Evolutionary conservation across 2,329 filamentous ascomycete species (phyloP).

Genomic region (Pestalotiopsis sp.): DNA sequence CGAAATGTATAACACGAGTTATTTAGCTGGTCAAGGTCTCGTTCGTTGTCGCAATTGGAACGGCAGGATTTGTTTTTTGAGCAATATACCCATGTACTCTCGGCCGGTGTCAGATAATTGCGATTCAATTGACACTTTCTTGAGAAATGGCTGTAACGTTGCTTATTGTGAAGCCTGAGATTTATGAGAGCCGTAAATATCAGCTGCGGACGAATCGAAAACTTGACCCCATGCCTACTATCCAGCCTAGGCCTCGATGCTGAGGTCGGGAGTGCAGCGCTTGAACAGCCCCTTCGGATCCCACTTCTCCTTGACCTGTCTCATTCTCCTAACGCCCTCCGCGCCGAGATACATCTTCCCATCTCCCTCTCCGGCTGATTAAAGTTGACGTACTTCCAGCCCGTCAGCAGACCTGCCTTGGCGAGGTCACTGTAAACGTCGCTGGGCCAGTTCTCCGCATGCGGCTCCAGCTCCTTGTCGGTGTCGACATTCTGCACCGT

Average conservation of each 20-base stretch:
- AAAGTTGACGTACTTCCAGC: conserved; percentile 14
- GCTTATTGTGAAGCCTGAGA: too few species aligned
- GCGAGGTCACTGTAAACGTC: conserved; percentile 4
- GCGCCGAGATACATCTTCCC: conserved; percentile 13
- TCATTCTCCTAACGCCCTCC: conserved; percentile 10
- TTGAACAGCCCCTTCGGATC: conserved; percentile 7
- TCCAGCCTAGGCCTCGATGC: background rate
- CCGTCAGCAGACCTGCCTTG: conserved; percentile 2
- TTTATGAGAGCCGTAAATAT: too few species aligned
- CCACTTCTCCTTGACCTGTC: conserved; percentile 5
- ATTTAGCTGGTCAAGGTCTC: too few species aligned
- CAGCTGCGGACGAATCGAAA: too few species aligned
- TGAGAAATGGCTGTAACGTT: too few species aligned
- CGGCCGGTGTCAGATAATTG: too few species aligned
- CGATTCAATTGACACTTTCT: too few species aligned
- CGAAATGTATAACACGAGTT: too few species aligned
- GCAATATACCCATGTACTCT: too few species aligned
- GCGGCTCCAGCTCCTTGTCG: background rate
- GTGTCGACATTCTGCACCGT: background rate
- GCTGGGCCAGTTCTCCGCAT: background rate
- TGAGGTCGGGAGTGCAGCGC: conserved; percentile 12
- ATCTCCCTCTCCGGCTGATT: conserved; percentile 10
- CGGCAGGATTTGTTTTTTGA: too few species aligned
- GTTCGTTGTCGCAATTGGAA: too few species aligned
- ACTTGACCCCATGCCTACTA: too few species aligned